Percentiles rank a stretch among this genome's conserved stretches.
These are phyloP conservation scores for Grosmannia penicillata DNA, from an alignment of 2,329 filamentous ascomycete genomes.

Conservation along the genomic window DNA sequence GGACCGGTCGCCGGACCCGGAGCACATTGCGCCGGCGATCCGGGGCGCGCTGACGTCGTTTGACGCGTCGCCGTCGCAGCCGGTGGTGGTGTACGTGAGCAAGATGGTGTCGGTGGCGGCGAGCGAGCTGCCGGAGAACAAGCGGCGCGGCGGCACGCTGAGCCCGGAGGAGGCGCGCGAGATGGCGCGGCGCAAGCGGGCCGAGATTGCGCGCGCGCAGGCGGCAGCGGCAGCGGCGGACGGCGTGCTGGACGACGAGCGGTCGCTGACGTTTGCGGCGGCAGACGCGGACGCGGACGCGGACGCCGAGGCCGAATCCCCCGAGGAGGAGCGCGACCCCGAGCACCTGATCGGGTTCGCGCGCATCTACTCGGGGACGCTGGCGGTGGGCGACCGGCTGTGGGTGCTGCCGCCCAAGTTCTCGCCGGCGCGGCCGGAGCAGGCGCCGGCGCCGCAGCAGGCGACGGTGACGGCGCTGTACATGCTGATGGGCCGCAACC, in stretches of 20 bases:
- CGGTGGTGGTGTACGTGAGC: slow-evolving; percentile 87
- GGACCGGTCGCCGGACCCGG: slow-evolving; percentile 61
- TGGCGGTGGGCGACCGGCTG: slow-evolving; percentile 78
- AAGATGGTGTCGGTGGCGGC: slow-evolving; percentile 96
- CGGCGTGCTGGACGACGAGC: not conserved
- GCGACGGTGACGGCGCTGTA: slow-evolving; percentile 80
- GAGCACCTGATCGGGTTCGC: slow-evolving; percentile 94
- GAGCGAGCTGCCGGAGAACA: slow-evolving; percentile 82
- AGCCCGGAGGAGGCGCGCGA: slow-evolving; percentile 85
- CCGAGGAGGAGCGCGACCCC: slow-evolving; percentile 49
- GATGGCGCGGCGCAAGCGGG: slow-evolving; percentile 72
- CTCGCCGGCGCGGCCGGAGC: slow-evolving; percentile 62
- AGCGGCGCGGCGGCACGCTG: slow-evolving; percentile 48
- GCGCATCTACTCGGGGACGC: slow-evolving; percentile 77
- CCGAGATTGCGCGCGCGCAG: slow-evolving; percentile 71
- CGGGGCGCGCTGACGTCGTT: slow-evolving; percentile 75
- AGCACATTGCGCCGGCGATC: slow-evolving; percentile 52
- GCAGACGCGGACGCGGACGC: slow-evolving; percentile 21
- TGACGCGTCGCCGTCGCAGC: slow-evolving; percentile 52
- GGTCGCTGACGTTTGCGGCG: slow-evolving; percentile 3
- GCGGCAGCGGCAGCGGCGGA: slow-evolving; percentile 26
- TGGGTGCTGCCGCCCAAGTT: slow-evolving; percentile 92
- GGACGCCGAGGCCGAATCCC: slow-evolving; percentile 24
- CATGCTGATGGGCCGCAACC: slow-evolving; percentile 82
- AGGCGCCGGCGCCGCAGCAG: slow-evolving; percentile 59